Percentiles rank a stretch among this genome's conserved stretches.
Conservation (phyloP, 2,329 filamentous ascomycete species). For the Phyllosticta paracitricarpa region DNA sequence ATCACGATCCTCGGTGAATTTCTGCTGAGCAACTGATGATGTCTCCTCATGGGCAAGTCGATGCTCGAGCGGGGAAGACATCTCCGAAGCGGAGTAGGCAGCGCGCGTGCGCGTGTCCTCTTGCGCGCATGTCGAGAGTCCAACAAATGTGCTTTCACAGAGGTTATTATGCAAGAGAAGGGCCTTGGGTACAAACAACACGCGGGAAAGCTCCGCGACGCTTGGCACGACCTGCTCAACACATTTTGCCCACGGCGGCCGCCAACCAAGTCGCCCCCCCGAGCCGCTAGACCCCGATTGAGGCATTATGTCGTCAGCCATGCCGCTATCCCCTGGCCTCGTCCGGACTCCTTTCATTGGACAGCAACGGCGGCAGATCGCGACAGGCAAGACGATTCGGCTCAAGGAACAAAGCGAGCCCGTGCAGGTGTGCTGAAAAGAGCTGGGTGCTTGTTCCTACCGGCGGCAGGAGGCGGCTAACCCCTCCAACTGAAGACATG, state of each 20-base stretch:
- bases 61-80: background rate
- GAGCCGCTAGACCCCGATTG: background rate
- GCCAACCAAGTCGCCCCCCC: background rate
- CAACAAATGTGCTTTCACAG: background rate
- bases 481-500: background rate
- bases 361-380: slow-evolving; percentile 3
- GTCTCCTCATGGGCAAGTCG: too few species aligned
- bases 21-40: background rate
- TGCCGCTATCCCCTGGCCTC: slow-evolving; percentile 3
- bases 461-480: background rate
- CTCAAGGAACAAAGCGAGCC: slow-evolving; percentile 3
- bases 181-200: background rate
- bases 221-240: background rate
- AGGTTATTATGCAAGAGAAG: background rate
- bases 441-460: background rate
- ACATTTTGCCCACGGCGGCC: too few species aligned
- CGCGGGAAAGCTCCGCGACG: background rate
- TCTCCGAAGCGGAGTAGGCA: background rate
- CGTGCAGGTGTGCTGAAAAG: background rate
- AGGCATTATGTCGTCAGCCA: slow-evolving; percentile 5
- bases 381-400: slow-evolving; percentile 8
- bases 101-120: too few species aligned
- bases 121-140: too few species aligned
- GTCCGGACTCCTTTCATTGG: slow-evolving; percentile 7
- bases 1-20: background rate